Evolutionary conservation across 805 yeast genomes (phyloP).

Genomic region (Candida adriatica): DNA sequence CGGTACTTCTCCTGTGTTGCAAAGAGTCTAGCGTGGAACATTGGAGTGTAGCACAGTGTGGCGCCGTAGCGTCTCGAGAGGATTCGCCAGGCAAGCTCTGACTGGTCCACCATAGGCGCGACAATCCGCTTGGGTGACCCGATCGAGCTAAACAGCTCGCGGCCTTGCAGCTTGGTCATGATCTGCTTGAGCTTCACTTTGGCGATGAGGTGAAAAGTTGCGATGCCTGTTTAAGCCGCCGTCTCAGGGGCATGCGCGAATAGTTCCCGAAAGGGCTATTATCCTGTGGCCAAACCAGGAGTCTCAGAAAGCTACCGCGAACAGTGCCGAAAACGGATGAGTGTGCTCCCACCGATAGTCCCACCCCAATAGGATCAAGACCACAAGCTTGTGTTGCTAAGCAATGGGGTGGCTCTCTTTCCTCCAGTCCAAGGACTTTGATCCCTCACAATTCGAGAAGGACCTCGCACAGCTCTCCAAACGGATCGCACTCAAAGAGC

Average conservation of each 20-base stretch:
- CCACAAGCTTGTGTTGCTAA: no score
- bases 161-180: slow-evolving; percentile 39
- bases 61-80: slow-evolving; percentile 88
- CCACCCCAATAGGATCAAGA: no score
- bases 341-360: no score
- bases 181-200: no score
- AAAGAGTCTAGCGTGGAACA: slow-evolving; percentile 90
- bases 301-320: no score
- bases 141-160: slow-evolving; percentile 60
- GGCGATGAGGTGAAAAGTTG: no score
- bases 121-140: slow-evolving; percentile 79
- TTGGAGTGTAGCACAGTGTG: slow-evolving; percentile 89
- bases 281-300: no score
- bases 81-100: slow-evolving; percentile 92
- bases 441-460: slow-evolving; percentile 38
- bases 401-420: slow-evolving; percentile 21
- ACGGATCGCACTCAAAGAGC: slow-evolving; percentile 27
- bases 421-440: slow-evolving; percentile 28
- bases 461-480: slow-evolving; percentile 33
- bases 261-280: no score
- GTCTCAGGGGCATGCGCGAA: no score
- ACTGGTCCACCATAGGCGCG: slow-evolving; percentile 98
- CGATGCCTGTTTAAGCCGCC: no score
- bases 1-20: slow-evolving; percentile 82
- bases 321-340: no score